Conservation (phyloP, 2,329 filamentous ascomycete species). For the Setomelanomma holmii region DNA sequence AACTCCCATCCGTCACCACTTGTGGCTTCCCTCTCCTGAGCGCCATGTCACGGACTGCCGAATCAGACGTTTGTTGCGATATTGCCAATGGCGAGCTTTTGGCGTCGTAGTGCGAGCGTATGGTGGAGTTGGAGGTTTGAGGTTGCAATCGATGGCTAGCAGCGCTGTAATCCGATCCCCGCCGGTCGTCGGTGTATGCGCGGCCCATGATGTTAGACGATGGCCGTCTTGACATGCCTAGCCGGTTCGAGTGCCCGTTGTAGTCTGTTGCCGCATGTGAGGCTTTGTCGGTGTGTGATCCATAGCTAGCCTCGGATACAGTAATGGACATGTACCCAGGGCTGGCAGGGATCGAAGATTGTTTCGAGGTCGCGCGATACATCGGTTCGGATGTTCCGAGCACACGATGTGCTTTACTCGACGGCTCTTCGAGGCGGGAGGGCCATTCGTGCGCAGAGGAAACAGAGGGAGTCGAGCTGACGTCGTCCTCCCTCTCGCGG, state of each 20-base stretch:
- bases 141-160: slow-evolving; percentile 36
- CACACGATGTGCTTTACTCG: slow-evolving; percentile 47
- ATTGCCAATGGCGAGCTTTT: slow-evolving; percentile 49
- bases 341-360: slow-evolving; percentile 28
- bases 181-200: slow-evolving; percentile 29
- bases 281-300: slow-evolving; percentile 31
- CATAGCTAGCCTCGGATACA: slow-evolving; percentile 39
- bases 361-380: slow-evolving; percentile 32
- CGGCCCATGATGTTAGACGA: slow-evolving; percentile 45
- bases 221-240: slow-evolving; percentile 36
- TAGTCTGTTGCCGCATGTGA: slow-evolving; percentile 29
- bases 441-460: slow-evolving; percentile 31
- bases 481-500: slow-evolving; percentile 21
- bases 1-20: slow-evolving; percentile 23
- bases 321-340: slow-evolving; percentile 42
- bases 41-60: slow-evolving; percentile 53
- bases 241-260: slow-evolving; percentile 20
- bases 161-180: slow-evolving; percentile 39
- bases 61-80: slow-evolving; percentile 55
- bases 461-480: slow-evolving; percentile 26
- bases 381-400: slow-evolving; percentile 45
- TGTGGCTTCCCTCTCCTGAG: slow-evolving; percentile 48
- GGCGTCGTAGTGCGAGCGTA: slow-evolving; percentile 54
- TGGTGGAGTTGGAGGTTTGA: slow-evolving; percentile 48
- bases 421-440: slow-evolving; percentile 29